Conservation (phyloP, 257 asterid genomes). For the Coffea canephora region DNA sequence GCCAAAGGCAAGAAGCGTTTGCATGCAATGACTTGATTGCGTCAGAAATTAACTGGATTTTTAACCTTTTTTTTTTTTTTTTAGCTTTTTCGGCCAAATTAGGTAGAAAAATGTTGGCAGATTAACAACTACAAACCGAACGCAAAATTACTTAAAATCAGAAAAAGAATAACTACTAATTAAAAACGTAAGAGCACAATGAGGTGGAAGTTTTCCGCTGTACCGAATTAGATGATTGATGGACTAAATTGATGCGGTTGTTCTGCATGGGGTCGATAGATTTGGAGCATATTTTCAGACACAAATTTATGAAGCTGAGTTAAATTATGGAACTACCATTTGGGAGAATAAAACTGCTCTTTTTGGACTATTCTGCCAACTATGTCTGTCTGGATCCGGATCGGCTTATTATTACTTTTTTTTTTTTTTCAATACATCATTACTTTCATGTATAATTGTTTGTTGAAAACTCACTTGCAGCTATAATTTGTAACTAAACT, state of each 20-base stretch:
- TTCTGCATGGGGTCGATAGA: background rate
- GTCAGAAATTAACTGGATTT: background rate
- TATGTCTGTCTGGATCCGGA: background rate
- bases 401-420: too few species aligned
- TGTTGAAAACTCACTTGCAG: too few species aligned
- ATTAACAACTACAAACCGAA: slow-evolving; percentile 14
- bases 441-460: too few species aligned
- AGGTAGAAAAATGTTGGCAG: slow-evolving; percentile 21
- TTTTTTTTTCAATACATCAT: background rate
- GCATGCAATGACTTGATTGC: slow-evolving; percentile 2
- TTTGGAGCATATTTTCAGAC: background rate
- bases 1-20: background rate
- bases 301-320: background rate
- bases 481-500: background rate
- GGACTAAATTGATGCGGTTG: background rate
- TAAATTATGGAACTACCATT: background rate
- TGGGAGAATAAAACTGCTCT: background rate
- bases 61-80: background rate
- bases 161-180: background rate
- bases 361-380: background rate
- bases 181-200: background rate
- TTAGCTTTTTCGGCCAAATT: slow-evolving; percentile 12
- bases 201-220: background rate
- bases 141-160: background rate
- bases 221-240: background rate